Percentiles rank a stretch among this genome's conserved stretches.
These are phyloP conservation scores for Sporothrix variecibatus DNA, from an alignment of 2,329 filamentous ascomycete species.

Conservation along the genomic window DNA sequence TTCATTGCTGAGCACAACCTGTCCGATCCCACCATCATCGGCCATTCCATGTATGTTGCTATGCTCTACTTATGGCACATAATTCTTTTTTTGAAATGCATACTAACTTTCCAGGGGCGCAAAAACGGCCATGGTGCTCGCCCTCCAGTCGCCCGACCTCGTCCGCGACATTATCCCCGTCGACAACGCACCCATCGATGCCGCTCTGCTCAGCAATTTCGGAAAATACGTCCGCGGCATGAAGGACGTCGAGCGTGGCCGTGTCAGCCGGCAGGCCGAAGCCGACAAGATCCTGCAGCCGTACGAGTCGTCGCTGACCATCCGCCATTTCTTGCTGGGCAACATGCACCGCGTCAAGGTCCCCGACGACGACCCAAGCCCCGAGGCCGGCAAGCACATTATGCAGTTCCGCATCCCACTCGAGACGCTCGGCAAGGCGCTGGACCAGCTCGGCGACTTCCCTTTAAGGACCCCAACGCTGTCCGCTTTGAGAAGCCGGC, in stretches of 20 bases:
- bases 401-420: constrained; percentile 81
- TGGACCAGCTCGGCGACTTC: constrained; percentile 82
- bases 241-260: constrained; percentile 72
- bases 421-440: constrained; percentile 63
- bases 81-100: background rate
- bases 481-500: constrained; percentile 73
- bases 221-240: constrained; percentile 80
- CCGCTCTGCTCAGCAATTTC: constrained; percentile 72
- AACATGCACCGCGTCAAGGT: constrained; percentile 67
- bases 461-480: constrained; percentile 72
- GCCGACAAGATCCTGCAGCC: constrained; percentile 76
- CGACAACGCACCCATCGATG: constrained; percentile 89
- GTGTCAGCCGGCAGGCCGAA: constrained; percentile 69
- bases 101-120: constrained; percentile 63
- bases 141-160: constrained; percentile 67
- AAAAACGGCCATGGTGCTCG: constrained; percentile 87
- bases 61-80: background rate
- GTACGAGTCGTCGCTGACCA: constrained; percentile 72
- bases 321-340: constrained; percentile 89
- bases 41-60: constrained; percentile 78
- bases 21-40: constrained; percentile 74
- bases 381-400: constrained; percentile 36
- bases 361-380: constrained; percentile 5
- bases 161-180: constrained; percentile 76
- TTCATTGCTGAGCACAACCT: constrained; percentile 76